Evolutionary conservation across 441 rosid genomes (phyloP).

Genomic region (Dalechampia spathulata): DNA sequence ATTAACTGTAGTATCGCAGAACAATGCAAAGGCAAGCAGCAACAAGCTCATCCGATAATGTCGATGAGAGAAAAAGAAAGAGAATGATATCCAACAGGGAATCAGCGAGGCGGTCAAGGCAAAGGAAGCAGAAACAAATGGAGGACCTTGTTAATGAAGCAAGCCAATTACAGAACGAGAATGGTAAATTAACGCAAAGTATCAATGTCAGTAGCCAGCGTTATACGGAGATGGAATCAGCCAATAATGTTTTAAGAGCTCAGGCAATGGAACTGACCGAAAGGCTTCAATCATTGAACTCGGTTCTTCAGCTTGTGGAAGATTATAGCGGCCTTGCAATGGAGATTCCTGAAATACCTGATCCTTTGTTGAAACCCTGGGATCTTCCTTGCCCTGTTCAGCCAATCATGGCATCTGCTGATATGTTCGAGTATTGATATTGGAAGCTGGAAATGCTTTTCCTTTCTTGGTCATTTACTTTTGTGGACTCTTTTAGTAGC

Average conservation of each 20-base stretch:
- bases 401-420: slow-evolving; percentile 51
- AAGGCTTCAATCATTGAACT: slow-evolving; percentile 53
- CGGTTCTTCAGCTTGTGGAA: slow-evolving; percentile 54
- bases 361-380: slow-evolving; percentile 49
- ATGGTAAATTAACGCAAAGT: slow-evolving; percentile 23
- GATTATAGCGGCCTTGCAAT: slow-evolving; percentile 46
- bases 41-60: slow-evolving; percentile 49
- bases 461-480: background rate
- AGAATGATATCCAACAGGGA: slow-evolving; percentile 79
- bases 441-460: background rate
- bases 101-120: slow-evolving; percentile 73
- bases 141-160: slow-evolving; percentile 46
- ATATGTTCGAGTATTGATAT: slow-evolving; percentile 35
- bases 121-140: slow-evolving; percentile 64
- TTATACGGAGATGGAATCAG: slow-evolving; percentile 41
- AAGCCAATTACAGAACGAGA: slow-evolving; percentile 43
- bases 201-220: slow-evolving; percentile 28
- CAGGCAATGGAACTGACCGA: slow-evolving; percentile 59
- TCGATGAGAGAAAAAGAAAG: slow-evolving; percentile 80
- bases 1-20: background rate
- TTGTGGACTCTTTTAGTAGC: too few relatives aligned
- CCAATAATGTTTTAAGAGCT: slow-evolving; percentile 64
- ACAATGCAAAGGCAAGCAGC: slow-evolving; percentile 25
- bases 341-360: slow-evolving; percentile 69
- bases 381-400: slow-evolving; percentile 45